Base-by-base conservation (phyloP, 2,329 filamentous ascomycete species). In the Colletotrichum abscissum region DNA sequence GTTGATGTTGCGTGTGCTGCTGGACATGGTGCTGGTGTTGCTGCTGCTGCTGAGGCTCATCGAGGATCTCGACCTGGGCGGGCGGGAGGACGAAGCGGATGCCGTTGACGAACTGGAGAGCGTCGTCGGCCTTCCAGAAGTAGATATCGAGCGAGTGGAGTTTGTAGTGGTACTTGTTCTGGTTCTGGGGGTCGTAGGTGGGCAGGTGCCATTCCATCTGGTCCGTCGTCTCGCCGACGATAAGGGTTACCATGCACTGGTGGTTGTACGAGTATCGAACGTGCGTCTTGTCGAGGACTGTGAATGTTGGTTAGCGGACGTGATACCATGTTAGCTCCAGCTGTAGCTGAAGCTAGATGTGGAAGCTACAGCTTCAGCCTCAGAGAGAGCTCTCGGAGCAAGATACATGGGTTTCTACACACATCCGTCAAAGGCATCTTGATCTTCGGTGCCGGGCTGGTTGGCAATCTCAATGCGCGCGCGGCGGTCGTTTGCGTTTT, bases 391-490 rank as follows among this genome's bases (percentile, higher is more conserved):
- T 63, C 35, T 9, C 5, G 35, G 6, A 69, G 35, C 5, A 30
- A 42, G 24, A 28, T 22, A 24, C 11, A 24, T 33, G 9, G n/a
- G n/a, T 8, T 12, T 24, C 6, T 49, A 83, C 92, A 87, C 85
- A 94, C 92, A 91, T 79, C 94, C 94, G 76, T 91, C 89, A 79
- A 95, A 94, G 12, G 93, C 93, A 84, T 95, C 93, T 79, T 95
- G 93, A n/a, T 93, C 88, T 1, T 93, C 89, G 3, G 90, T 92
- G 66, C 93, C 93, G 9, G 92, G 89, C 77, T 92, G 86, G 78
- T 95, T 96, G 56, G 93, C 93, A 74, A 95, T 86, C 82, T 95
- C 94, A 75, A 95, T 85, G 76, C 93, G 92, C 75, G 92, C 92
- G 73, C 90, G 88, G 74, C 90, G 87, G 76, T 92, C 89, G 74